Percentiles rank a stretch among this genome's conserved stretches.
phyloP scores from a whole-genome alignment of 495 filamentous ascomycete genomes.

The Podospora didyma region DNA sequence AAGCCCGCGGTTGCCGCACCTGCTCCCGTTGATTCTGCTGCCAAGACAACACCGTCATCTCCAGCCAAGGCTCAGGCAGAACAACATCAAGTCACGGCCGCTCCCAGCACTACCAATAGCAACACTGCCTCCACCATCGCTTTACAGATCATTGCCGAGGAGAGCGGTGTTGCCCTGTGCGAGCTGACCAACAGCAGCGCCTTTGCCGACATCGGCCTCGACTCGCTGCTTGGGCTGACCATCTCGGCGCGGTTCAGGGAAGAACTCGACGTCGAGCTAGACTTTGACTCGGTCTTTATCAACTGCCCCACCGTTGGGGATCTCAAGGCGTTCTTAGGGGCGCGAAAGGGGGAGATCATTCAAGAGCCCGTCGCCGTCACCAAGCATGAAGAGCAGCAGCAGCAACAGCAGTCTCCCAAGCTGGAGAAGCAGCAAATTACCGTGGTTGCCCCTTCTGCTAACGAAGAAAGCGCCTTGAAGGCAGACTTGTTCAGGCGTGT shows the following conservation, averaged over 20 bases:
- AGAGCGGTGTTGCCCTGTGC: neutral
- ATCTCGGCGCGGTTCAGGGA: neutral
- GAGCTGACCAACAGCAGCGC: neutral
- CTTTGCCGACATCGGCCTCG: slow-evolving; percentile 3
- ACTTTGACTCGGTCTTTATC: neutral
- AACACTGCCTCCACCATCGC: neutral
- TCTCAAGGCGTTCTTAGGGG: neutral
- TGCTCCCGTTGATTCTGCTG: neutral
- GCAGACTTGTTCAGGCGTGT: too few species aligned
- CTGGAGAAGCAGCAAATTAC: too few species aligned
- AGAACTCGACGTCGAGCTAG: neutral
- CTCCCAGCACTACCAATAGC: neutral
- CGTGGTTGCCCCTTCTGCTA: too few species aligned
- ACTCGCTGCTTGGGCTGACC: neutral
- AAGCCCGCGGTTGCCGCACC: slow-evolving; percentile 9
- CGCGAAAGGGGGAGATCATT: too few species aligned
- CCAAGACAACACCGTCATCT: neutral
- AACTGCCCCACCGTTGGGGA: neutral
- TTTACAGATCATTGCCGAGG: neutral
- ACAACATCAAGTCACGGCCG: too few species aligned
- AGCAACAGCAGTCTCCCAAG: too few species aligned
- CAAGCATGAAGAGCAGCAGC: too few species aligned
- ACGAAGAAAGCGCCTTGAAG: too few species aligned
- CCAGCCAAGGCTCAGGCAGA: neutral
- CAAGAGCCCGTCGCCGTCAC: too few species aligned